Conservation (phyloP, 2,329 filamentous ascomycete species). For the Graphilbum fragrans region DNA sequence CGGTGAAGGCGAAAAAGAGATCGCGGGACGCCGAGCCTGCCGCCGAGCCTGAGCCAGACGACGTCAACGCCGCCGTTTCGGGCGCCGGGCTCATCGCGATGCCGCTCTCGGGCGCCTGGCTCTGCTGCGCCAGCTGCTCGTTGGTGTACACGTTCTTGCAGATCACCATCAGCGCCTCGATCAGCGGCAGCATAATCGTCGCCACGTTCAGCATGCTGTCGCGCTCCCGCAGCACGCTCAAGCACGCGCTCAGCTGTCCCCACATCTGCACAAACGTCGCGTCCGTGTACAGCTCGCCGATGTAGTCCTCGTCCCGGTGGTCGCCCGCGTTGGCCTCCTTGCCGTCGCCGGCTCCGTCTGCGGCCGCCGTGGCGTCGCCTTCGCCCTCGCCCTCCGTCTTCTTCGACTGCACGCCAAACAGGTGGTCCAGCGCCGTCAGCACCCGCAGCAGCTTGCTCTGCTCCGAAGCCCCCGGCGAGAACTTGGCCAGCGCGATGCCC, state of each 20-base stretch:
- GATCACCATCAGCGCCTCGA: constrained; percentile 96
- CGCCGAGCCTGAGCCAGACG: not conserved
- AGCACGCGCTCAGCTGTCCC: constrained; percentile 81
- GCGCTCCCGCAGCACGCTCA: constrained; percentile 77
- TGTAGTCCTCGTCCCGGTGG: constrained; percentile 64
- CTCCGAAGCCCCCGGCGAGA: constrained; percentile 90
- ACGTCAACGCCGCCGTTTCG: not conserved
- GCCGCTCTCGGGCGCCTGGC: not conserved
- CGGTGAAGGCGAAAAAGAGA: constrained; percentile 94
- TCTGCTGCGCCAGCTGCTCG: not conserved
- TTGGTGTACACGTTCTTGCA: constrained; percentile 88
- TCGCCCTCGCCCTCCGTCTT: constrained; percentile 27
- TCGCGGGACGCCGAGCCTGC: constrained; percentile 29
- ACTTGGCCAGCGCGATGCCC: constrained; percentile 84
- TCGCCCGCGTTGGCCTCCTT: constrained; percentile 54
- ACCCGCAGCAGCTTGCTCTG: constrained; percentile 92
- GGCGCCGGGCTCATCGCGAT: not conserved
- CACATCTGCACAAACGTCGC: constrained; percentile 82
- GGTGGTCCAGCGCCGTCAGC: constrained; percentile 84
- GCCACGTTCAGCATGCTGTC: constrained; percentile 96
- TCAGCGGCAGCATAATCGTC: constrained; percentile 84
- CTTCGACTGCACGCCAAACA: constrained; percentile 73
- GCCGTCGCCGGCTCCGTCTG: constrained; percentile 23
- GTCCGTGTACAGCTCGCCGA: constrained; percentile 83
- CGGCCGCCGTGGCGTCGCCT: not conserved